Evolutionary conservation across 2,329 filamentous ascomycete species (phyloP).

Genomic region (Colletotrichum filicis): DNA sequence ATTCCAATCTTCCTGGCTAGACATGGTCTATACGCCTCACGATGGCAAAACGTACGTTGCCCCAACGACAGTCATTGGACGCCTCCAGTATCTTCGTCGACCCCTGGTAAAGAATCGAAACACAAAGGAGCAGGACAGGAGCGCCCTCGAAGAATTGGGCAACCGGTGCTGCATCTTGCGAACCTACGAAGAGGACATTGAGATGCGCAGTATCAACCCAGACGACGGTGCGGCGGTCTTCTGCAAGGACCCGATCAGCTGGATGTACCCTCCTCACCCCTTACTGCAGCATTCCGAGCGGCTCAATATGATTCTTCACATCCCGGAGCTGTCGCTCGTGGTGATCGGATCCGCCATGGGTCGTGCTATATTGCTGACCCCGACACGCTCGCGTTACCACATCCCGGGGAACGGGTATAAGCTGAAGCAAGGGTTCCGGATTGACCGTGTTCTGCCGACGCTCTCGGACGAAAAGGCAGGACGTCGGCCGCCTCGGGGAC

Average conservation of each 20-base stretch:
- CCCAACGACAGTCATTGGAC: conserved; percentile 2
- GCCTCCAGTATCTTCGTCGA: conserved; percentile 25
- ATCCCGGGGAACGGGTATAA: conserved; percentile 14
- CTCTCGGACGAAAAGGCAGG: conserved; percentile 55
- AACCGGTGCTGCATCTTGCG: conserved; percentile 54
- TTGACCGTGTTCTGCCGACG: conserved; percentile 64
- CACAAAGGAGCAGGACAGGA: conserved; percentile 13
- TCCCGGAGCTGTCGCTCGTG: conserved; percentile 78
- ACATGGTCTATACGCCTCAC: conserved; percentile 51
- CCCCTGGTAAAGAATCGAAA: conserved; percentile 11
- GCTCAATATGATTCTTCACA: conserved; percentile 70
- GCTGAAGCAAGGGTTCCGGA: conserved; percentile 57
- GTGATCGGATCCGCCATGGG: conserved; percentile 75
- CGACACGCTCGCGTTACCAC: conserved; percentile 42
- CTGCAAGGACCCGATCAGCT: conserved; percentile 42
- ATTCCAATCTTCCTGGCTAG: conserved; percentile 32
- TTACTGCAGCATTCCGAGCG: conserved; percentile 39
- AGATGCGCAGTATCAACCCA: conserved; percentile 49
- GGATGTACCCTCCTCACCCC: conserved; percentile 38
- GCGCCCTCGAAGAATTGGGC: conserved; percentile 23
- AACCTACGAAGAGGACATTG: conserved; percentile 60
- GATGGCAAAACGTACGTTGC: conserved; percentile 38
- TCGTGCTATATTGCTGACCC: conserved; percentile 71
- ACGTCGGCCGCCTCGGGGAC: conserved; percentile 57
- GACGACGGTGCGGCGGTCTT: conserved; percentile 41